Evolutionary conservation across 306 rosid genomes (phyloP).

Genomic region (Pterocarpus santalinus): DNA sequence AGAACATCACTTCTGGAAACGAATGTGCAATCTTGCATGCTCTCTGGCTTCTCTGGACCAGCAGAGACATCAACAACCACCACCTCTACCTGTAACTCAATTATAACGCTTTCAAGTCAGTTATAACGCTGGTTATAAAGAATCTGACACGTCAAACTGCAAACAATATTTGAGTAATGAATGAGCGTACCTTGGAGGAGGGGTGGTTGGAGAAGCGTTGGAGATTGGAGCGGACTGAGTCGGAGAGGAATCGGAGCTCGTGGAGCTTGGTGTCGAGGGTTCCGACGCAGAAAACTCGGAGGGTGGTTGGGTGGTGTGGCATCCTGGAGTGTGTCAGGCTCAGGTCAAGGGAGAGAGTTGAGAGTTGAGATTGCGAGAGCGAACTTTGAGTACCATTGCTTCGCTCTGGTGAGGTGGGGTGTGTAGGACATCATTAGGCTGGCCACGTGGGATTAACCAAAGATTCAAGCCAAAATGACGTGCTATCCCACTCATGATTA

Average conservation of each 20-base stretch:
- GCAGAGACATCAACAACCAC: constrained; percentile 78
- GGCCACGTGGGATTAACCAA: neutral
- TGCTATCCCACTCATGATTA: neutral
- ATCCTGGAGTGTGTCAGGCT: constrained; percentile 24
- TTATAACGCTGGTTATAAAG: neutral
- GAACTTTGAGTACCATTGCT: neutral
- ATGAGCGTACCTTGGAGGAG: constrained; percentile 53
- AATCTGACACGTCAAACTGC: neutral
- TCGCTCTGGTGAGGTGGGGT: neutral
- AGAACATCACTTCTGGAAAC: constrained; percentile 72
- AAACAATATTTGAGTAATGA: neutral
- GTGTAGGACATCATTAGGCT: neutral
- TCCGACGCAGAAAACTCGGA: constrained; percentile 80
- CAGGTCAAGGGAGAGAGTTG: neutral
- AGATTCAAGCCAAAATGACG: neutral
- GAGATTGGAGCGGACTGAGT: constrained; percentile 73
- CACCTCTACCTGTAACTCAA: constrained; percentile 62
- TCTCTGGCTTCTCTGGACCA: constrained; percentile 49
- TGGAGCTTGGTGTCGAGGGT: constrained; percentile 86
- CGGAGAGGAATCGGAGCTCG: constrained; percentile 77
- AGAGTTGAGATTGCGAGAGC: neutral
- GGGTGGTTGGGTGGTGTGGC: constrained; percentile 37
- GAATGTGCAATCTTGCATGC: constrained; percentile 60
- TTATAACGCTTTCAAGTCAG: constrained; percentile 7
- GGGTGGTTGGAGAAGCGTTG: constrained; percentile 58